Base-by-base conservation (phyloP, 2,329 filamentous ascomycete species). In the Neoscytalidium dimidiatum region DNA sequence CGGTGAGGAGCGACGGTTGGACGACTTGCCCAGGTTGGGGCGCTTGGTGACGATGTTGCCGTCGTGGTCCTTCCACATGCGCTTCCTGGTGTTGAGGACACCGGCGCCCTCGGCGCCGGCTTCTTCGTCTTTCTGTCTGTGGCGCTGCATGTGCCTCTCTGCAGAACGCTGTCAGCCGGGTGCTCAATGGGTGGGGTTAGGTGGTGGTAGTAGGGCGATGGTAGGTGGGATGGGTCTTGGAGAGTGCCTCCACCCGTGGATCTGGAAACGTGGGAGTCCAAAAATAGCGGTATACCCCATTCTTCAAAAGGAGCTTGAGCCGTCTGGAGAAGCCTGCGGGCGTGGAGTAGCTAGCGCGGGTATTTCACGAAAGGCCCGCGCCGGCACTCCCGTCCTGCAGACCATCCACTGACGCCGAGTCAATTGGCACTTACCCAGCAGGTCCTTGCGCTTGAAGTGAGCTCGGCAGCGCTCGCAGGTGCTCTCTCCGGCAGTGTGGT, bases 361-460 rank as follows among this genome's bases (percentile, higher is more conserved):
- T n/a, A 38, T 28, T 57, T 43, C 8, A 61, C 62, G 13, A 56
- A 66, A 65, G 35, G 57, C n/a, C 51, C 31, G 51, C 31, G 52
- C 9, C 51, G 31, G 46, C 46, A 49, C 49, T 35, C 49, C 49
- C 49, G 49, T 29, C 23, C 23, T n/a, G 6, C 19, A n/a, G n/a
- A n/a, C n/a, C n/a, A n/a, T 9, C 9, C 7, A 41, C n/a, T 41
- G 11, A 28, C 23, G 44, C 44, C n/a, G 9, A 11, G 17, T 29
- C 29, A n/a, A 7, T 6, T 33, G 4, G 28, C 53, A 57, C 80
- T 75, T 77, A 85, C 85, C 83, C 64, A 87, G 74, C 46, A 89
- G 75, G 73, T 89, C 87, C 28, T 82, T 84, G 49, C 87, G 80
- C 69, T 86, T 85, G 73, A 88, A 89, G 70, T 87, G 85, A 29